Conservation (phyloP, 257 asterid genomes). For the Gentiana dahurica region DNA sequence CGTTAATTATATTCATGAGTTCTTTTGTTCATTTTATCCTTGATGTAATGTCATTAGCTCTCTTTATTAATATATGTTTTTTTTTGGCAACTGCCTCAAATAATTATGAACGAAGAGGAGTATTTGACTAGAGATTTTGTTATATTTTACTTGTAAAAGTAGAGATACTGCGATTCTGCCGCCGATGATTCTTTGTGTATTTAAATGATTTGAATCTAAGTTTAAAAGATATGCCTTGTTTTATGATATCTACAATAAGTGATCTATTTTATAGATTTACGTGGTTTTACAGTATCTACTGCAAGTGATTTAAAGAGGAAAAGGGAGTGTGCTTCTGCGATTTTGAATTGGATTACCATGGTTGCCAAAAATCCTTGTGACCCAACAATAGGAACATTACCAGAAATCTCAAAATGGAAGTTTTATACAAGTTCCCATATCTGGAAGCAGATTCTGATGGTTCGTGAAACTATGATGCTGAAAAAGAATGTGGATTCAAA, state of each 20-base stretch:
- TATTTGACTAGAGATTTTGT: no score
- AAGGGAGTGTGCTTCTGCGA: conserved; percentile 20
- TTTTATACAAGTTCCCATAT: conserved; percentile 31
- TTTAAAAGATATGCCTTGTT: no score
- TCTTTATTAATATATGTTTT: no score
- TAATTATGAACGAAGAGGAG: conserved; percentile 7
- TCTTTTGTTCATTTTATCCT: no score
- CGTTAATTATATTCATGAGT: no score
- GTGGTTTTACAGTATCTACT: conserved; percentile 8
- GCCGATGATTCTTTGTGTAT: no score
- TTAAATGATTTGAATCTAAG: no score
- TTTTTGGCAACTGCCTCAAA: not conserved
- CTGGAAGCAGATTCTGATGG: conserved; percentile 66
- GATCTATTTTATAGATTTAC: not conserved
- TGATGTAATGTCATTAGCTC: no score
- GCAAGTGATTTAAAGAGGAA: conserved; percentile 43
- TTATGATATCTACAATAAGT: no score
- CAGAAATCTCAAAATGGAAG: conserved; percentile 66
- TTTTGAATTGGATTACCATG: conserved; percentile 50
- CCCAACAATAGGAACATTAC: conserved; percentile 35
- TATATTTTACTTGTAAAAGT: no score
- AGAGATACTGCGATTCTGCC: no score
- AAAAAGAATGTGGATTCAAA: conserved; percentile 31
- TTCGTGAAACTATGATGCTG: conserved; percentile 46
- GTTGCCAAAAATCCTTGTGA: conserved; percentile 65